These are phyloP conservation scores for Glycine tomentella DNA, from an alignment of 306 rosid species.

Conservation along the genomic window DNA sequence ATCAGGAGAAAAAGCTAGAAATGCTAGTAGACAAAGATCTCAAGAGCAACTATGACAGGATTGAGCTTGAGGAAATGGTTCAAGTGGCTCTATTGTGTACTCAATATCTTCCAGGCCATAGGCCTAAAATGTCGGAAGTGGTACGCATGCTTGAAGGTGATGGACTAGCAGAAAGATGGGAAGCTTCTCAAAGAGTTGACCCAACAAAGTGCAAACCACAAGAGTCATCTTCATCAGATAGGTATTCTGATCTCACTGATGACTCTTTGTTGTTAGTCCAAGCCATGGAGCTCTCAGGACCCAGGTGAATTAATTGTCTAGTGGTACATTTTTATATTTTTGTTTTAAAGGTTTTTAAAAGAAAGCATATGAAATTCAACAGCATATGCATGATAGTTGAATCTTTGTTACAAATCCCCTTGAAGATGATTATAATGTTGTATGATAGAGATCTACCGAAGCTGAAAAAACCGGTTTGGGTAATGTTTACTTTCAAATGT, in stretches of 20 bases:
- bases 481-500: slow-evolving; percentile 43
- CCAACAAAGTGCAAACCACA: slow-evolving; percentile 48
- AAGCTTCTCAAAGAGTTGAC: slow-evolving; percentile 59
- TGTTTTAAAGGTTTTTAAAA: slow-evolving; percentile 16
- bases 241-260: slow-evolving; percentile 89
- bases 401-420: slow-evolving; percentile 45
- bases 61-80: slow-evolving; percentile 64
- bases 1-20: slow-evolving; percentile 59
- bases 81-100: slow-evolving; percentile 62
- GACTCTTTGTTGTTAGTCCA: slow-evolving; percentile 89
- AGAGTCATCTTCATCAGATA: slow-evolving; percentile 59
- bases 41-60: slow-evolving; percentile 56
- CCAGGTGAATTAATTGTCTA: slow-evolving; percentile 61
- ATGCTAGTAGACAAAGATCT: slow-evolving; percentile 62
- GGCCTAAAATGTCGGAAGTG: slow-evolving; percentile 64
- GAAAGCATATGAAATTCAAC: slow-evolving; percentile 50
- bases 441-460: slow-evolving; percentile 55
- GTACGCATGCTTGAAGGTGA: slow-evolving; percentile 66
- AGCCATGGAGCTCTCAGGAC: slow-evolving; percentile 99
- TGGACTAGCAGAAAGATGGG: slow-evolving; percentile 64
- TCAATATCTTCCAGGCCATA: slow-evolving; percentile 59
- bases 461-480: slow-evolving; percentile 39
- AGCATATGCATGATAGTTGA: slow-evolving; percentile 52
- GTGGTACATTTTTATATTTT: background rate
- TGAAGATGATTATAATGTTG: slow-evolving; percentile 32